phyloP scores from a whole-genome alignment of 306 rosid species.

The Inga leiocalycina region DNA sequence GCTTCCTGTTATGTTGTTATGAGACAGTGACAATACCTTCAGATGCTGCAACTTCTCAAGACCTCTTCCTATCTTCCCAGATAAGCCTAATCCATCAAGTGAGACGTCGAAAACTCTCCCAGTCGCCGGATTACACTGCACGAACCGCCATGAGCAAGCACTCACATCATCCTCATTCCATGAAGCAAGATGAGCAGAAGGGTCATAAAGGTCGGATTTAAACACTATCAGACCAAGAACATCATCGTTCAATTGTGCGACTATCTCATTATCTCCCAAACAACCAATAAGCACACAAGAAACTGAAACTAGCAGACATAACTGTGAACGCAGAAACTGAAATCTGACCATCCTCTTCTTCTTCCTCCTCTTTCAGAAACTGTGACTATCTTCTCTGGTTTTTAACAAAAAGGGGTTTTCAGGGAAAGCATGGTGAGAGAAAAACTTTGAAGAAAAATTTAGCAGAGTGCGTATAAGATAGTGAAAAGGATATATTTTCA shows the following conservation, averaged over 20 bases:
- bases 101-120: conserved; percentile 62
- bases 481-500: conserved; percentile 38
- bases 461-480: too few relatives aligned
- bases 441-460: conserved; percentile 15
- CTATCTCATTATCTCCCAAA: conserved; percentile 32
- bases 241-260: conserved; percentile 67
- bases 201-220: conserved; percentile 81
- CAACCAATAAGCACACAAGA: conserved; percentile 26
- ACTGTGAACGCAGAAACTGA: conserved; percentile 12
- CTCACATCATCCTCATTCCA: conserved; percentile 87
- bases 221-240: conserved; percentile 86
- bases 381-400: conserved; percentile 11
- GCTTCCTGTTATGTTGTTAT: conserved; percentile 62
- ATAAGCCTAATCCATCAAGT: conserved; percentile 58
- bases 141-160: conserved; percentile 74
- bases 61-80: conserved; percentile 78
- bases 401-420: conserved; percentile 3
- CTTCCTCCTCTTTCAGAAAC: not conserved
- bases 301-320: conserved; percentile 35
- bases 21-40: conserved; percentile 63
- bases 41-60: conserved; percentile 72
- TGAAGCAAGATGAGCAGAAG: conserved; percentile 62
- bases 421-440: conserved; percentile 32
- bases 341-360: conserved; percentile 25
- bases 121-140: conserved; percentile 57